A percentile compares a stretch with the other conserved stretches of the same genome.
Evolutionary conservation across 805 yeast genomes (phyloP).

Genomic region (Starmerella etchellsii): DNA sequence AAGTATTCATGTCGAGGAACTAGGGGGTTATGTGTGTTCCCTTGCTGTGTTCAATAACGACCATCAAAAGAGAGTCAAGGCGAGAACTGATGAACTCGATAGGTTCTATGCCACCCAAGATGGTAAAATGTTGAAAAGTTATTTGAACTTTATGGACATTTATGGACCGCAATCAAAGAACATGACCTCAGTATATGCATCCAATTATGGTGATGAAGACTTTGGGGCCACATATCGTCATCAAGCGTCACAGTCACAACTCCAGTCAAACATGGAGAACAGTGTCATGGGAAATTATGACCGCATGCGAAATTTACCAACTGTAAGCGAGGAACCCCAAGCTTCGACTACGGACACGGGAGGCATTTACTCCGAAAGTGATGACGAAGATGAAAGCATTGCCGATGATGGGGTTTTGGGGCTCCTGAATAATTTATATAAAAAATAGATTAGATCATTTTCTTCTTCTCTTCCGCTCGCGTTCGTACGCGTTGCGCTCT

Average conservation of each 20-base stretch:
- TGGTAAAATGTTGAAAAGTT: conserved; percentile 85
- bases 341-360: conserved; percentile 1
- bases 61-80: conserved; percentile 32
- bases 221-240: background rate
- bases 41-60: conserved; percentile 86
- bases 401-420: conserved; percentile 53
- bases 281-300: conserved; percentile 27
- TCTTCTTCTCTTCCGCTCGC: conserved; percentile 50
- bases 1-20: conserved; percentile 82
- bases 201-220: background rate
- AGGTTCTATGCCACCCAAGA: conserved; percentile 41
- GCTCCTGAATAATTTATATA: conserved; percentile 67
- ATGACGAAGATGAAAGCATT: conserved; percentile 29
- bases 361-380: conserved; percentile 9
- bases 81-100: conserved; percentile 24
- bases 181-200: conserved; percentile 2
- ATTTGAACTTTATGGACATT: conserved; percentile 74
- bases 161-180: conserved; percentile 35
- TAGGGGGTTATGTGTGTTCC: conserved; percentile 78
- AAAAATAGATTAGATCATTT: conserved; percentile 21
- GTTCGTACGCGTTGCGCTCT: conserved; percentile 82
- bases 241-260: background rate
- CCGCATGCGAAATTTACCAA: conserved; percentile 12
- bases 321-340: conserved; percentile 12
- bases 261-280: conserved; percentile 16